Evolutionary conservation across 768 basidiomycete genomes (phyloP).

Genomic region (Fomitopsis pulvina): DNA sequence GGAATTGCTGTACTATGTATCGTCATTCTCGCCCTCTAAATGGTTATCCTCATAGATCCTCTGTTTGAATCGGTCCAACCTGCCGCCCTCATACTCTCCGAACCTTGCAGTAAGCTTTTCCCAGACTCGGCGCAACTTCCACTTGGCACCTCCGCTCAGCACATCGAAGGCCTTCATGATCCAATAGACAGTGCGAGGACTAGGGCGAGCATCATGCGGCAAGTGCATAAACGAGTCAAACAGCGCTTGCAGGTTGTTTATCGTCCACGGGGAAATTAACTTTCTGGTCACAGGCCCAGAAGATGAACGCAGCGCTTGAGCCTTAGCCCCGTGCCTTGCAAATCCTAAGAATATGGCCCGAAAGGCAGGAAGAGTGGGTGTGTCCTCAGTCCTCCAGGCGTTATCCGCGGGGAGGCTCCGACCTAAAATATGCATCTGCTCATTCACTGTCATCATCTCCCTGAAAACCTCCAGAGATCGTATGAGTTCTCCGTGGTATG

Average conservation of each 20-base stretch:
- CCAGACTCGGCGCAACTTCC: conserved; percentile 51
- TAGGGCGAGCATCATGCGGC: conserved; percentile 37
- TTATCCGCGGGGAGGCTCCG: background rate
- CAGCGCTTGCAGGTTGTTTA: conserved; percentile 46
- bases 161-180: conserved; percentile 58
- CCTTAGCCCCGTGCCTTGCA: conserved; percentile 41
- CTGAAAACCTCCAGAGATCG: conserved; percentile 50
- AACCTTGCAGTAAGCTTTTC: conserved; percentile 49
- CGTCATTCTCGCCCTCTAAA: conserved; percentile 3
- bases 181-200: conserved; percentile 52
- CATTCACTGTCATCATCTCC: conserved; percentile 51
- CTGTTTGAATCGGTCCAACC: conserved; percentile 36
- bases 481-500: conserved; percentile 64
- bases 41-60: conserved; percentile 27
- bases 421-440: background rate
- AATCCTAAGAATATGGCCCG: conserved; percentile 76
- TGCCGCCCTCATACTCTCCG: conserved; percentile 37
- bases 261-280: conserved; percentile 40
- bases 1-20: conserved; percentile 4
- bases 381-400: conserved; percentile 19
- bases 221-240: conserved; percentile 61
- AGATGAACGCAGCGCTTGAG: conserved; percentile 6
- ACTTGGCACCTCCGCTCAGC: conserved; percentile 46
- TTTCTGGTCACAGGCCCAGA: background rate
- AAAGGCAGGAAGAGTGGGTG: conserved; percentile 46